Percentiles rank a stretch among this genome's conserved stretches.
Evolutionary conservation across 768 basidiomycete genomes (phyloP).

Genomic region (Tulasnella sp.): DNA sequence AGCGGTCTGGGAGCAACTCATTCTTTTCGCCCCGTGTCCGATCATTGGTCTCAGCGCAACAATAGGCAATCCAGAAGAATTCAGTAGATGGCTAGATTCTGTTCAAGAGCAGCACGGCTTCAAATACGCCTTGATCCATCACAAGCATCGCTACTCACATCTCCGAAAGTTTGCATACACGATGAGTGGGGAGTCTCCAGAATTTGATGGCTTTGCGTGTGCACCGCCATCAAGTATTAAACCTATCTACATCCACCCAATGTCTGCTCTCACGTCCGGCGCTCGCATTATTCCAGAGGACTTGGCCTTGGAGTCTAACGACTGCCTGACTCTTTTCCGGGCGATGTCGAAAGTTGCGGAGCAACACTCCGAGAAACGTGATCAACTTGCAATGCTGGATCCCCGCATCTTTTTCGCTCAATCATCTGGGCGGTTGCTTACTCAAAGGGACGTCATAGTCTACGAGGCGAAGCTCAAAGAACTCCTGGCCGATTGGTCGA

Average conservation of each 20-base stretch:
- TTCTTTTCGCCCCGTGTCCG: slow-evolving; percentile 64
- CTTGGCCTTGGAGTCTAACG: slow-evolving; percentile 57
- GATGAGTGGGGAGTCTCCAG: slow-evolving; percentile 30
- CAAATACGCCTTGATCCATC: too few species aligned
- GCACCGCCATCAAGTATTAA: slow-evolving; percentile 37
- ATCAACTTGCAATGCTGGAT: slow-evolving; percentile 38
- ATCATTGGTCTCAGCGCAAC: slow-evolving; percentile 73
- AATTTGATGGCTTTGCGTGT: slow-evolving; percentile 35
- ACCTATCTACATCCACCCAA: slow-evolving; percentile 57
- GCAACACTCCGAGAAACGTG: background rate
- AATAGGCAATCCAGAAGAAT: too few species aligned
- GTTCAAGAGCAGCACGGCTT: slow-evolving; percentile 59
- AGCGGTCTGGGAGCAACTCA: too few species aligned
- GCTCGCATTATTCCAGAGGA: slow-evolving; percentile 54
- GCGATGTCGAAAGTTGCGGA: slow-evolving; percentile 37
- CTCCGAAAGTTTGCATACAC: slow-evolving; percentile 61
- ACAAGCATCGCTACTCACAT: too few species aligned
- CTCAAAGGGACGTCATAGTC: too few species aligned
- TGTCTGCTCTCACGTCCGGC: slow-evolving; percentile 55
- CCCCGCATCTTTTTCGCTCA: slow-evolving; percentile 46
- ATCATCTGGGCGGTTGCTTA: slow-evolving; percentile 19
- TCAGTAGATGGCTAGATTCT: slow-evolving; percentile 57
- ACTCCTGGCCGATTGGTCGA: too few species aligned
- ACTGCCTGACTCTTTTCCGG: slow-evolving; percentile 51
- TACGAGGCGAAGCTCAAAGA: too few species aligned